Base-by-base conservation (phyloP, 108 stramenopile genomes). In the Nitzschia inconspicua region DNA sequence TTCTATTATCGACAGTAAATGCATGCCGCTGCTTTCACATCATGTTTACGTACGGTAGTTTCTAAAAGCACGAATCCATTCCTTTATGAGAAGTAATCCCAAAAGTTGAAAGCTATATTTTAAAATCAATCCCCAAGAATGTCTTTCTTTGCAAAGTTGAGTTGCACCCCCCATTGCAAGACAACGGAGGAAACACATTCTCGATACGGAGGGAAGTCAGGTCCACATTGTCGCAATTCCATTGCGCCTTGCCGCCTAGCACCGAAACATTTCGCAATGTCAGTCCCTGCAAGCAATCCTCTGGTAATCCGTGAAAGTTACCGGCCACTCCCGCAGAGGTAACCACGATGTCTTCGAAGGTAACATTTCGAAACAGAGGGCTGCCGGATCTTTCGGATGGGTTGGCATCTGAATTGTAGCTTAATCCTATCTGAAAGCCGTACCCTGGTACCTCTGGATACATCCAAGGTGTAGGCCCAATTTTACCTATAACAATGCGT, bases 381-480 rank as follows among this genome's bases (percentile, higher is more conserved):
- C 4, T 54, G 34, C 53, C 53, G 9, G 35, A 37, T 4, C 53
- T 25, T 1, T 11, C 3, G 3, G 16, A 4, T 2, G 53, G 34
- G 6, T 32, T 32, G 5, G 48, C 8, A 10, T 36, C 3, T 2
- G 29, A 11, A 2, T 22, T 35, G 34, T 54, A 54, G 53, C 35
- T 23, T 14, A 54, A 32, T 36, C 34, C 53, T 16, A 54, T 14
- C 34, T 36, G 16, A 5, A 54, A 31, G 31, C 23, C 53, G 11
- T 32, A 54, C 6, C 53, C 53, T 13, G 53, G 29, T 11, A 4
- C 20, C 10, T 31, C 14, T 10, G 53, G 53, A 32, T 54, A 54
- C 53, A 54, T 54, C 53, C 53, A 54, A 6, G 53, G 53, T 1
- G 31, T 54, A 3, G 53, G 35, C 16, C 53, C 53, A 28, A 54